phyloP scores from a whole-genome alignment of 306 rosid genomes.

The Sesbania bispinosa region DNA sequence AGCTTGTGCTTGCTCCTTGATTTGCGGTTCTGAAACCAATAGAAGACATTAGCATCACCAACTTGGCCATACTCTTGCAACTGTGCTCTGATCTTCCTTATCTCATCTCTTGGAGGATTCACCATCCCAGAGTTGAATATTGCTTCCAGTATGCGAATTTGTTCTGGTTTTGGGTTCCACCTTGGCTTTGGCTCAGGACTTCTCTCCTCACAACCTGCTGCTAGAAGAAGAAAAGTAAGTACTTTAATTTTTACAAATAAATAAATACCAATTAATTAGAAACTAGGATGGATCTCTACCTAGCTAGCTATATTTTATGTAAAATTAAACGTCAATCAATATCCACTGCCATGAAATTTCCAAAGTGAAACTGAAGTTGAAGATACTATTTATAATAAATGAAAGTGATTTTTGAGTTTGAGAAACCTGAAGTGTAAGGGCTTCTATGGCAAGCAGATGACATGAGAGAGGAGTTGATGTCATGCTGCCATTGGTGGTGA shows the following conservation, averaged over 20 bases:
- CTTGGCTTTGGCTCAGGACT: constrained; percentile 95
- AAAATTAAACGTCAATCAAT: neutral
- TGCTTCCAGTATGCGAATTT: constrained; percentile 82
- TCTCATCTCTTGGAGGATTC: constrained; percentile 95
- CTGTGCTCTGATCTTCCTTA: constrained; percentile 83
- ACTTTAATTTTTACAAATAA: too few species aligned
- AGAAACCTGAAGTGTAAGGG: constrained; percentile 61
- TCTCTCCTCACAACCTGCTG: constrained; percentile 64
- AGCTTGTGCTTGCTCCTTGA: constrained; percentile 98
- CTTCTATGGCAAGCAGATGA: constrained; percentile 57
- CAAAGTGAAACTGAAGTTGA: neutral
- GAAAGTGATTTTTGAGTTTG: neutral
- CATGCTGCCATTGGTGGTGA: constrained; percentile 93
- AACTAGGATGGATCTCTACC: too few species aligned
- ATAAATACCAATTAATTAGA: too few species aligned
- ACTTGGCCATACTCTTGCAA: constrained; percentile 93
- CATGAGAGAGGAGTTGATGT: constrained; percentile 66
- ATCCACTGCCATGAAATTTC: neutral
- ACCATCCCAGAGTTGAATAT: constrained; percentile 97
- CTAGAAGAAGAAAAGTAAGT: neutral
- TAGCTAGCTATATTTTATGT: neutral
- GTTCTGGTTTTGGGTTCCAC: constrained; percentile 97
- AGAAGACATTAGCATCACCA: constrained; percentile 95
- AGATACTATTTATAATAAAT: neutral
- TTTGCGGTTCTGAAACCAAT: constrained; percentile 96